Base-by-base conservation (phyloP, 768 basidiomycete species). In the Megacollybia marginata region DNA sequence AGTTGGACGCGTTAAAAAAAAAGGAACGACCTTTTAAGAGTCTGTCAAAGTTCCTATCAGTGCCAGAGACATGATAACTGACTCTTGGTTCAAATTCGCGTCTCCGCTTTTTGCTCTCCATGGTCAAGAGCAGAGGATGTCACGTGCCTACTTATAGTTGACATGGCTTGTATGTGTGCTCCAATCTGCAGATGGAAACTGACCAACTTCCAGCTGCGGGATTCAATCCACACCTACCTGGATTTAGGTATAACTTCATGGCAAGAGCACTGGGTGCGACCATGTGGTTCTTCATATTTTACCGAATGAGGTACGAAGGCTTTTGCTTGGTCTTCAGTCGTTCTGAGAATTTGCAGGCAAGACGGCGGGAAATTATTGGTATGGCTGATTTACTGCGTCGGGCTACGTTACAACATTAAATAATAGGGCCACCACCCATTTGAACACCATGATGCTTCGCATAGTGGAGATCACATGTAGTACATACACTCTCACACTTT, bases 221-320 rank as follows among this genome's bases (percentile, higher is more conserved):
- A 56, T 95, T 95, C 60, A 77, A 92, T 65, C 92, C 92, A 35
- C 92, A 92, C 63, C 74, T 92, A 28, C 89, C 92, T 9, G 81
- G 85, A 11, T 74, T 80, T 59, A 79, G 74, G 59, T 82, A 92
- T 67, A 79, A 77, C 52, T 81, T 91, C 64, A 74, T 94, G 31
- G 79, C 87, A 23, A 93, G 92, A 68, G 82, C 80, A 52, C 72
- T 96, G 42, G 93, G 93, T 45, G 93, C 92, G 33, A 79, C 83
- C 20, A 95, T 96, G 93, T 96, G 93, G 93, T 95, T 95, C 80
- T 96, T 93, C 74, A 92, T 96, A 64, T 95, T 96, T 74, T 96
- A 94, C 69, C 83, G 93, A 50, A 86, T 88, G 55, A 76, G 92
- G 93, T 95, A 60, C 61, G 86, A 74, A 44, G 20, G 15, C 23